Base-by-base conservation (phyloP, 2,329 filamentous ascomycete genomes). In the Teratosphaeria pseudoeucalypti region DNA sequence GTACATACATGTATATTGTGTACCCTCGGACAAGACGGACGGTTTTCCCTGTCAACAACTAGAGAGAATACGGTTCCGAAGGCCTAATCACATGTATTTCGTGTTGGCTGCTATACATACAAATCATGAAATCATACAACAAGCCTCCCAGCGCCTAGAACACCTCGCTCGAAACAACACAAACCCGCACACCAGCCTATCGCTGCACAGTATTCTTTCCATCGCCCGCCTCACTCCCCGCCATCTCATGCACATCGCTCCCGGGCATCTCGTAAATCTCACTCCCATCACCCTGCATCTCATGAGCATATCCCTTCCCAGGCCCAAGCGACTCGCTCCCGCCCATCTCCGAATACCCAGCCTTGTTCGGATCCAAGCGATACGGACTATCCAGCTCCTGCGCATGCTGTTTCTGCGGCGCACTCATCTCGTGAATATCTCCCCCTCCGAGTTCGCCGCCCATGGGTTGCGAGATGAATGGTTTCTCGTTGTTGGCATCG, bases 381-480 rank as follows among this genome's bases (percentile, higher is more conserved):
- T 70, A 66, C 12, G 68, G 68, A 26, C 65, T 65, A 54, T 70
- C 70, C 64, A 73, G 66, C 63, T 72, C 70, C 52, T 68, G 63
- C 19, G 66, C 61, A 27, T 57, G 52, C 12, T 60, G 61, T 55
- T 68, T 68, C 43, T 68, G 64, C 16, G 68, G 64, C 5, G 66
- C 66, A 32, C 63, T 67, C 23, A 72, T 62, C 61, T 74, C 71
- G 60, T 73, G 69, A 52, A 73, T 68, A 52, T 72, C 68, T 26
- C 63, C 64, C 52, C 68, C 69, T 52, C 64, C 68, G 2, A 73
- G 63, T 57, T 74, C 71, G 60, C 71, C 70, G 43, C 68, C 67
- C n/a, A 70, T 67, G 3, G 69, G 69, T 6, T 61, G 52, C 19
- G 64, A 68, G 56, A 70, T 68, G 61, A 68, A 63, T 12, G 67